Conservation (phyloP, 1,284 basidiomycete genomes). For the Spongiforma sp. region DNA sequence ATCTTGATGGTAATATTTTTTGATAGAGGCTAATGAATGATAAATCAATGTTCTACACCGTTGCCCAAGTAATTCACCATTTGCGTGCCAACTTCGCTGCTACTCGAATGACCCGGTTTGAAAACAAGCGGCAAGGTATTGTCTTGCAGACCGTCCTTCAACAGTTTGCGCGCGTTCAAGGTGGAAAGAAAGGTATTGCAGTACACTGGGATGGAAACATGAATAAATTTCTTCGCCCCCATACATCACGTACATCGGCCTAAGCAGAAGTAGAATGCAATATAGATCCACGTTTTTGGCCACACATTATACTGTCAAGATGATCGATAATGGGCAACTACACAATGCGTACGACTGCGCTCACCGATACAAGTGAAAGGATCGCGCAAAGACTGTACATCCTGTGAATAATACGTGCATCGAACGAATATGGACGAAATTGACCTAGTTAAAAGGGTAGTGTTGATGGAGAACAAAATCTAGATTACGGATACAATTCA, state of each 20-base stretch:
- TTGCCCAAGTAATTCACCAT: no score
- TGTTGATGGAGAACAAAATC: slow-evolving; percentile 56
- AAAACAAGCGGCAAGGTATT: no score
- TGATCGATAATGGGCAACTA: neutral
- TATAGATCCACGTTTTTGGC: no score
- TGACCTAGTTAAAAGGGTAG: slow-evolving; percentile 47
- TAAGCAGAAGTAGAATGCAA: slow-evolving; percentile 57
- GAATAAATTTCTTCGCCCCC: neutral
- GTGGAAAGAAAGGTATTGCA: slow-evolving; percentile 57
- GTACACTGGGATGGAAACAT: slow-evolving; percentile 44
- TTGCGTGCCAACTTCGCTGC: no score
- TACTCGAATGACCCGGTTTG: no score
- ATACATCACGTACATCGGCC: slow-evolving; percentile 45
- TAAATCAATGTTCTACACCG: no score
- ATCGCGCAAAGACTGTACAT: slow-evolving; percentile 42
- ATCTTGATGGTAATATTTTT: slow-evolving; percentile 42
- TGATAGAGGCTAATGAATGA: slow-evolving; percentile 20
- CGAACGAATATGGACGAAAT: slow-evolving; percentile 4
- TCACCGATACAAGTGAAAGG: slow-evolving; percentile 49
- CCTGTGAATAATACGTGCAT: slow-evolving; percentile 10
- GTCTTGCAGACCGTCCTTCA: no score
- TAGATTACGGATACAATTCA: slow-evolving; percentile 19
- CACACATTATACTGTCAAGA: slow-evolving; percentile 39
- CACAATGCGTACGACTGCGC: slow-evolving; percentile 8
- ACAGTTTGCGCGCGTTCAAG: slow-evolving; percentile 50